phyloP scores from a whole-genome alignment of 1,139 yeast genomes.

The Hanseniaspora gamundiae region DNA sequence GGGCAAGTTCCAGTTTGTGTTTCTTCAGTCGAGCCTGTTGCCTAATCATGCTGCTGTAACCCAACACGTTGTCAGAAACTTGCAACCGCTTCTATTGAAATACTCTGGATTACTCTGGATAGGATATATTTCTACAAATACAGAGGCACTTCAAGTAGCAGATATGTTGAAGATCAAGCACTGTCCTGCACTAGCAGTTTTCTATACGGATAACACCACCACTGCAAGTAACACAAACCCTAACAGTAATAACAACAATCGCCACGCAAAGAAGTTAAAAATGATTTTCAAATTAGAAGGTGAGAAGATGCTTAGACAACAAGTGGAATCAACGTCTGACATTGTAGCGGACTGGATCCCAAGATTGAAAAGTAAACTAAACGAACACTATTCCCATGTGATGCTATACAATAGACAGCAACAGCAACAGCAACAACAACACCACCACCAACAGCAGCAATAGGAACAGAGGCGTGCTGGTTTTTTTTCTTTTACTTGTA shows the following conservation, averaged over 20 bases:
- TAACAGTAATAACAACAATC: not conserved
- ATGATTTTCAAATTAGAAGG: not conserved
- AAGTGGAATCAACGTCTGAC: not conserved
- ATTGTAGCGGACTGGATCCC: not conserved
- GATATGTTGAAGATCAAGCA: slow-evolving; percentile 60
- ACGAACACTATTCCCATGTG: not conserved
- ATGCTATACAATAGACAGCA: not conserved
- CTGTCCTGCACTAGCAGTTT: slow-evolving; percentile 50
- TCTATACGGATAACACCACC: not conserved
- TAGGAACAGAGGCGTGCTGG: too few relatives aligned
- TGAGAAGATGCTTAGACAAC: not conserved
- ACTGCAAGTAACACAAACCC: not conserved
- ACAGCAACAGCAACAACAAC: not conserved
- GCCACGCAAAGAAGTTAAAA: not conserved
- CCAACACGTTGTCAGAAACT: not conserved
- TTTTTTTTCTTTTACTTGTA: not conserved
- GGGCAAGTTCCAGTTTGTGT: slow-evolving; percentile 1
- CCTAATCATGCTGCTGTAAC: not conserved
- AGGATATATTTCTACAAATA: slow-evolving; percentile 57
- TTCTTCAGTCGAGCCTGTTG: not conserved
- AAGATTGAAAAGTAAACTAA: not conserved
- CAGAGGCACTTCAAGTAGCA: slow-evolving; percentile 80
- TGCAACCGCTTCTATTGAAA: slow-evolving; percentile 29
- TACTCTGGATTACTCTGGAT: slow-evolving; percentile 69
- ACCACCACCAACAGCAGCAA: not conserved